Evolutionary conservation across 768 basidiomycete genomes (phyloP), one percentile per base, ranked within the genome.

Genomic region (Myochromella boudieri): DNA sequence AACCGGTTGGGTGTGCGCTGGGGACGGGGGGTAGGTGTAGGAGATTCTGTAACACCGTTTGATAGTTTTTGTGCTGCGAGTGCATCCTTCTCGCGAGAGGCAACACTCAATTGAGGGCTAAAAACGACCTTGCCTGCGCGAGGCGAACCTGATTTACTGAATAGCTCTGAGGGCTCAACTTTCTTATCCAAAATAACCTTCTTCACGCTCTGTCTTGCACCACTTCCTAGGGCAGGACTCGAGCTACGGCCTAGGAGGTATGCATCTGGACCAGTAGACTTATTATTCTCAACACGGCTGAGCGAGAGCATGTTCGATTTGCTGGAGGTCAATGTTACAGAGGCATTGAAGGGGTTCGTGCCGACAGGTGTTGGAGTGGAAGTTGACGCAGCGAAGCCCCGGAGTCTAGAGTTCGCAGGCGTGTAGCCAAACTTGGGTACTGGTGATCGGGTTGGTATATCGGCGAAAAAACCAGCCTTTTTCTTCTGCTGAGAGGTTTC

Each of bases 131-230:
- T 87, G 31, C 77, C 67, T 17, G 72, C 69, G 29, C 67, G 65
- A 29, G 79, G 75, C 25, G 67, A 66, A 24, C 74, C 75, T 1
- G 74, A 70, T 58, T 77, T 78, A 32, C 61, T 63, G 58, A 91
- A 85, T 42, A 91, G 58, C 51, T 91, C 86, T 20, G 78, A 68
- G 21, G 88, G 77, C 42, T 89, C 86, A 12, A 90, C 72, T 61
- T 85, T 91, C 67, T 89, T 93, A 60, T 93, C 88, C 51, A 97
- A 63, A 28, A 93, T 84, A 48, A 97, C 77, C 61, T 95, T 95
- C 74, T 97, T 97, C 48, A 95, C 91, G 60, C 91, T 95, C 48
- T 86, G 81, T 44, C 85, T 74, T 48, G 68, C 74, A 33, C 81
- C 87, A 56, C 78, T 85, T 5, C 88, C 87, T 39, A 90, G 64